Evolutionary conservation across 1,139 yeast species (phyloP), one percentile per base, ranked within the genome.

Genomic region (Yamadazyma atlantica): DNA sequence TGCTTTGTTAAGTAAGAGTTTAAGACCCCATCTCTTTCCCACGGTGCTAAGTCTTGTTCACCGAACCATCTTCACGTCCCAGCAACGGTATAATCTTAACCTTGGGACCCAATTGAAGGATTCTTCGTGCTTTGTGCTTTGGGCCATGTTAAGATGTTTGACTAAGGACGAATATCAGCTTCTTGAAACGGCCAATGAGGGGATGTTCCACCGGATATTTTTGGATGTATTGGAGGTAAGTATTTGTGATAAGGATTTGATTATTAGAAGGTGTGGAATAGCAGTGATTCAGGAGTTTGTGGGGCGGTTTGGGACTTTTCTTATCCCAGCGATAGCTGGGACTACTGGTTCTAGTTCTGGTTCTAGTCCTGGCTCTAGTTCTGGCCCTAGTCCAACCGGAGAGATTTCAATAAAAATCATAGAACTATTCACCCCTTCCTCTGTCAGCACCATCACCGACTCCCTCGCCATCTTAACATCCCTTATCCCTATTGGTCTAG

Each of bases 201-300:
- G 26, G 4, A 37, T 63, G 29, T 36, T 58, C 47, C 45, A 52
- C 14, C 39, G 40, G 2, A 42, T 62, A 1, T 67, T 81, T 30
- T 46, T 60, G 11, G 75, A 73, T 42, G 55, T 87, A 19, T 53
- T 85, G 2, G 58, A 69, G 13, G 71, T 79, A 1, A 62, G 82
- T 11, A 69, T 86, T 33, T 82, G 83, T 52, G 97, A 90, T 55
- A 62, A 72, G 18, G 96, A 89, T 38, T 66, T 87, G 21, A 71
- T 82, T 40, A 76, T 89, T 11, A 68, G 96, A 41, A 69, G 95
- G 40, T 92, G 97, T 23, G 84, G 90, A 0, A 69, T 88, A 10
- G 96, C 97, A 0, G 94, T 95, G 0, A 53, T 88, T 3, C 97
- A 90, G 55, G 97, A 90, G 52, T 72, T 85, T 8, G 58, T 87